Conservation (phyloP, 441 rosid species). For the Pelargonium cotyledonis region DNA sequence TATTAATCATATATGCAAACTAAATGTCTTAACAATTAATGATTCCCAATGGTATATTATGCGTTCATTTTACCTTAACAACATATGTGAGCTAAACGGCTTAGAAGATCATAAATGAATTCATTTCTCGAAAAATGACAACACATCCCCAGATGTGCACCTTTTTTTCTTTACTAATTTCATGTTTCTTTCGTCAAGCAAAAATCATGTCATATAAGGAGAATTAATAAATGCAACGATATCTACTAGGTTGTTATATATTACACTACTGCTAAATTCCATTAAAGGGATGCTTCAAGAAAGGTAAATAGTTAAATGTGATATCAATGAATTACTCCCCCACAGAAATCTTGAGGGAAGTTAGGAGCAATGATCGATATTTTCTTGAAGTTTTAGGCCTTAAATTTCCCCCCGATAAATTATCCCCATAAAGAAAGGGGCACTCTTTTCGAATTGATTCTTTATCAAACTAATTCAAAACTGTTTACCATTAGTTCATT, state of each 20-base stretch:
- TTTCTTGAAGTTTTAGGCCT: too few relatives aligned
- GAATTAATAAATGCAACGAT: neutral
- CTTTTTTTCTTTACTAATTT: neutral
- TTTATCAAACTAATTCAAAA: too few relatives aligned
- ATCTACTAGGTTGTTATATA: too few relatives aligned
- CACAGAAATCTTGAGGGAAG: neutral
- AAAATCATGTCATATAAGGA: neutral
- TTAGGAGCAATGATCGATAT: neutral
- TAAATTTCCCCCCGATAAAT: too few relatives aligned
- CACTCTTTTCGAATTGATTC: too few relatives aligned
- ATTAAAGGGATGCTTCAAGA: neutral
- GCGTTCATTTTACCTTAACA: neutral
- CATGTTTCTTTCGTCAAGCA: neutral
- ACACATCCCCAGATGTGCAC: too few relatives aligned
- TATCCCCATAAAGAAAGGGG: too few relatives aligned
- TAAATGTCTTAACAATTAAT: neutral
- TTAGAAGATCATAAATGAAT: too few relatives aligned
- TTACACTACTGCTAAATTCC: neutral
- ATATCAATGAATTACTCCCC: neutral
- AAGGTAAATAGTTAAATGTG: neutral
- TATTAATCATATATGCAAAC: too few relatives aligned
- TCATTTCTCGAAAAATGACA: too few relatives aligned
- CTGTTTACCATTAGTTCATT: too few relatives aligned
- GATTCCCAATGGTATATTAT: neutral
- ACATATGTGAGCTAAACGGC: too few relatives aligned